Evolutionary conservation across 2,329 filamentous ascomycete species (phyloP).

Genomic region (Waltergamsia citrina): DNA sequence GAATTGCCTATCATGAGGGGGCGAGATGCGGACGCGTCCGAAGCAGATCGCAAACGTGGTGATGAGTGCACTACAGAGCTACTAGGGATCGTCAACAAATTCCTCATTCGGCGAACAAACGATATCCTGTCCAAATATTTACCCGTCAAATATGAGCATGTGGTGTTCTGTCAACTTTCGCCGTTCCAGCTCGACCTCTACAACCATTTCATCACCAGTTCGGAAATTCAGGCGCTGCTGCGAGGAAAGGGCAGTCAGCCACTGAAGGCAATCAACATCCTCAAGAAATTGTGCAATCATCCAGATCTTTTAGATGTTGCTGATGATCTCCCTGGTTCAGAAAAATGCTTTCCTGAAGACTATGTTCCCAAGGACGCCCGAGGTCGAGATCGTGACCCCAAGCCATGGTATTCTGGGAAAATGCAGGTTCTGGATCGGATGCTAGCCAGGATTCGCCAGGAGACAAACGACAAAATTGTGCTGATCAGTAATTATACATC

Average conservation of each 20-base stretch:
- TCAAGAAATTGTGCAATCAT: conserved; percentile 98
- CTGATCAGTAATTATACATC: conserved; percentile 98
- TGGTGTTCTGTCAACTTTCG: conserved; percentile 93
- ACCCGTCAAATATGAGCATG: conserved; percentile 97
- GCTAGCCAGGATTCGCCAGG: conserved; percentile 88
- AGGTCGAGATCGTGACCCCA: conserved; percentile 84
- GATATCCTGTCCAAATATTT: conserved; percentile 97
- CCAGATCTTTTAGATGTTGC: conserved; percentile 82
- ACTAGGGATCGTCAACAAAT: conserved; percentile 84
- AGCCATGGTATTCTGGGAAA: conserved; percentile 94
- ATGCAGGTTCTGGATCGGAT: conserved; percentile 98
- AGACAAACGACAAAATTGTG: conserved; percentile 98
- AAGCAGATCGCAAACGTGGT: conserved; percentile 71
- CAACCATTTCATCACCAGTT: conserved; percentile 94
- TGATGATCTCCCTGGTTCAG: conserved; percentile 78
- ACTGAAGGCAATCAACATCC: conserved; percentile 87
- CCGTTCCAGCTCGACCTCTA: conserved; percentile 91
- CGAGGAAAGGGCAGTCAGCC: conserved; percentile 93
- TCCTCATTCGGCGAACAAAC: conserved; percentile 95
- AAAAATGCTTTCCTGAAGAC: conserved; percentile 72
- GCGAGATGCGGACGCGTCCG: conserved; percentile 81
- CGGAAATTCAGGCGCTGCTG: conserved; percentile 85
- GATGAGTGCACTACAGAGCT: conserved; percentile 77
- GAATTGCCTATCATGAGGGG: conserved; percentile 88
- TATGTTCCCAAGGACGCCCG: conserved; percentile 81